A percentile compares a stretch with the other conserved stretches of the same genome.
These are phyloP conservation scores for Raffaelea arxii DNA, from an alignment of 2,329 filamentous ascomycete genomes.

Conservation along the genomic window DNA sequence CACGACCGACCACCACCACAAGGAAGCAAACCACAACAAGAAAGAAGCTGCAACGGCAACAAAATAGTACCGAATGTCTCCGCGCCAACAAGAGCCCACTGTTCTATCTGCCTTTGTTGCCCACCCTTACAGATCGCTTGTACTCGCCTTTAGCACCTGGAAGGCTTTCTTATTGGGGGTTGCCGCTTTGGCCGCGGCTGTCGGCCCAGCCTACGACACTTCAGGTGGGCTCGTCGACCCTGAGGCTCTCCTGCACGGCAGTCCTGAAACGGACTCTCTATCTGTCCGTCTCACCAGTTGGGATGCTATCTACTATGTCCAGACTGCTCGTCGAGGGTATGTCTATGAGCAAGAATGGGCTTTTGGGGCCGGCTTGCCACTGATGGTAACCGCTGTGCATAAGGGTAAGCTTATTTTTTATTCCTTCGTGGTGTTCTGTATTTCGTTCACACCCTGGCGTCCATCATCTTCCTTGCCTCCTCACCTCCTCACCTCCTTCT, in stretches of 20 bases:
- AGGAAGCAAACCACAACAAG: too few relatives aligned
- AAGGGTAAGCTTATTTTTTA: constrained; percentile 17
- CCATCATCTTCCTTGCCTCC: too few relatives aligned
- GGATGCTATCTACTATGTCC: constrained; percentile 72
- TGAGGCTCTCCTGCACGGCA: too few relatives aligned
- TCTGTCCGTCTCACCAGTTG: constrained; percentile 58
- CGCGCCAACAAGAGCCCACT: too few relatives aligned
- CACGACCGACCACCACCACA: too few relatives aligned
- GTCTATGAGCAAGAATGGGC: constrained; percentile 80
- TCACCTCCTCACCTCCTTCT: too few relatives aligned
- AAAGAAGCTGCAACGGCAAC: background rate
- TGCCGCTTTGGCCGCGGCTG: constrained; percentile 36
- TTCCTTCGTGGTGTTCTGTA: too few relatives aligned
- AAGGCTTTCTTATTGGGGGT: constrained; percentile 58
- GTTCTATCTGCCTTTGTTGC: too few relatives aligned
- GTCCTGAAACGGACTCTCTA: too few relatives aligned
- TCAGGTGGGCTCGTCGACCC: constrained; percentile 40
- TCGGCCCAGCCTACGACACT: constrained; percentile 67
- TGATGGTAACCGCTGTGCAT: constrained; percentile 26
- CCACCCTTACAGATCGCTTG: constrained; percentile 7
- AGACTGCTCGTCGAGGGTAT: constrained; percentile 53
- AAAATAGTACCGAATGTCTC: too few relatives aligned
- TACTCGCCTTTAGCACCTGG: constrained; percentile 47
- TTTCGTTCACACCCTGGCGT: too few relatives aligned
- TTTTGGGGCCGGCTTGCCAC: constrained; percentile 48